phyloP scores from a whole-genome alignment of 2,329 filamentous ascomycete species.

The Metarhizium humberi region DNA sequence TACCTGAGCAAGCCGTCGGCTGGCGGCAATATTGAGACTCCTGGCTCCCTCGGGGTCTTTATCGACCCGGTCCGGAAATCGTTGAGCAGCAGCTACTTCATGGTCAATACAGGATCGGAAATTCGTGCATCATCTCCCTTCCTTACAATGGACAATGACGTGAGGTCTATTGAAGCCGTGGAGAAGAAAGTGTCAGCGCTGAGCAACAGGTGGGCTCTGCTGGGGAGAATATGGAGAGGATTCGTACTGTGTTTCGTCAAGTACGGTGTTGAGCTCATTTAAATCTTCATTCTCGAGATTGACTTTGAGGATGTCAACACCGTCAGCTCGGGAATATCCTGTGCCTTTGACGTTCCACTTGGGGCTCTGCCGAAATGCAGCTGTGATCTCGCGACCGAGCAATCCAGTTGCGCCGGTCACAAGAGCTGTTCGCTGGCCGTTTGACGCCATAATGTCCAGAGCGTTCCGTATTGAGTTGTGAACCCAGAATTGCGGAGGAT shows the following conservation, averaged over 20 bases:
- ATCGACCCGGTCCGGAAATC: conserved; percentile 79
- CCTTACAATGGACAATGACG: conserved; percentile 70
- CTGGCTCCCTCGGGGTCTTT: conserved; percentile 67
- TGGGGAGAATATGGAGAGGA: not conserved
- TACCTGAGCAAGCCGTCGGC: conserved; percentile 54
- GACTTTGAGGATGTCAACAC: conserved; percentile 55
- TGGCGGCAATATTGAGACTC: conserved; percentile 65
- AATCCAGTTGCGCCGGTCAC: conserved; percentile 81
- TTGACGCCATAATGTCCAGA: not conserved
- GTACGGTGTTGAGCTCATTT: conserved; percentile 34
- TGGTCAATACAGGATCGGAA: not conserved
- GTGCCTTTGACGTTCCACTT: conserved; percentile 63
- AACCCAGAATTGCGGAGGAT: not conserved
- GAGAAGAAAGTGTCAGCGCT: not conserved
- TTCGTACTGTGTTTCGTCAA: conserved; percentile 47
- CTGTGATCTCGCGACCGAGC: conserved; percentile 69
- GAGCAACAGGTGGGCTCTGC: not conserved
- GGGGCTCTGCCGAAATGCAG: conserved; percentile 49
- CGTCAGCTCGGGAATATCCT: conserved; percentile 64
- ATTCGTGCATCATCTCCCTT: not conserved
- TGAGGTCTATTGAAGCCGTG: conserved; percentile 45
- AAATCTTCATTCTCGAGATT: conserved; percentile 34
- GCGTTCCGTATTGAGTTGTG: not conserved
- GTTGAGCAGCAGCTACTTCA: conserved; percentile 66
- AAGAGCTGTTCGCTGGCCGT: conserved; percentile 42